Percentiles rank a stretch among this genome's conserved stretches.
Conservation (phyloP, 768 basidiomycete genomes). For the Lanmaoa pseudosensibilis region DNA sequence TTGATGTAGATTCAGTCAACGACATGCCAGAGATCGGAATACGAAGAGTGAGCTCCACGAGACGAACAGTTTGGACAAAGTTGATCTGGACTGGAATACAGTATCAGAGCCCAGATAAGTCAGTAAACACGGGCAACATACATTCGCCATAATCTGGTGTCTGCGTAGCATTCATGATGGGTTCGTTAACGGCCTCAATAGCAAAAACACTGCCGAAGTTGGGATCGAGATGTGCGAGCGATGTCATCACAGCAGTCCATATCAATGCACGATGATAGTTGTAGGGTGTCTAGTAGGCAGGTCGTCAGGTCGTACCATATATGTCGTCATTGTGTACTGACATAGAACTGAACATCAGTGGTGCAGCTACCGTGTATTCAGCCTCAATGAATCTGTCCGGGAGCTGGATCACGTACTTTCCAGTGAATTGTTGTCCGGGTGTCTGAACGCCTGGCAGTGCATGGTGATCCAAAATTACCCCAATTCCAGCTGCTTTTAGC, state of each 20-base stretch:
- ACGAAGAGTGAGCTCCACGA: slow-evolving; percentile 61
- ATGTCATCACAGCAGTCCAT: slow-evolving; percentile 83
- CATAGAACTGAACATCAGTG: slow-evolving; percentile 69
- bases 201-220: slow-evolving; percentile 63
- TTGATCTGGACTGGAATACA: slow-evolving; percentile 57
- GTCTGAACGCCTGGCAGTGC: slow-evolving; percentile 70
- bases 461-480: slow-evolving; percentile 68
- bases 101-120: not conserved
- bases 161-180: slow-evolving; percentile 64
- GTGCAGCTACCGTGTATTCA: slow-evolving; percentile 53
- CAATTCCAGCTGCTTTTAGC: slow-evolving; percentile 62
- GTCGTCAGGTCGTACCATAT: slow-evolving; percentile 1
- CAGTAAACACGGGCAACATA: slow-evolving; percentile 33
- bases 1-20: slow-evolving; percentile 16
- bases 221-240: slow-evolving; percentile 67
- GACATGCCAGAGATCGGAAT: slow-evolving; percentile 37
- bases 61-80: slow-evolving; percentile 67
- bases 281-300: slow-evolving; percentile 45
- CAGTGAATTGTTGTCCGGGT: slow-evolving; percentile 64
- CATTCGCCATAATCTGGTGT: slow-evolving; percentile 74
- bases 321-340: slow-evolving; percentile 31
- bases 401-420: slow-evolving; percentile 43
- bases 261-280: slow-evolving; percentile 77
- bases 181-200: slow-evolving; percentile 78
- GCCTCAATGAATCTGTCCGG: not conserved